These are phyloP conservation scores for Clarireedia sp. DNA, from an alignment of 2,329 filamentous ascomycete genomes.

Conservation along the genomic window DNA sequence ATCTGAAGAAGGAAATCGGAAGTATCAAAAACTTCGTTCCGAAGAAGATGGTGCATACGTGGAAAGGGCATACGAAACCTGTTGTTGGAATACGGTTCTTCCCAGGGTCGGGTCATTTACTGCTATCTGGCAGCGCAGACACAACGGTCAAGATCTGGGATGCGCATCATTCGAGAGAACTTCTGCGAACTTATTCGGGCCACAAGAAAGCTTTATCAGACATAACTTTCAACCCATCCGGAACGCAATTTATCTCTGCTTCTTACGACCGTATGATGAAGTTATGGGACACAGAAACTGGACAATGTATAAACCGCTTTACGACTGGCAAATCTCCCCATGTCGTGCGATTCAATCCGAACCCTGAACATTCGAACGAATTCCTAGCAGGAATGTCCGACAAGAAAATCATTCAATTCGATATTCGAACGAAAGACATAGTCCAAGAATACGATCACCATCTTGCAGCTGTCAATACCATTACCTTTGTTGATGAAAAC, in stretches of 20 bases:
- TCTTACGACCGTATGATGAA: conserved; percentile 96
- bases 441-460: conserved; percentile 99
- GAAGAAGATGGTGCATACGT: conserved; percentile 87
- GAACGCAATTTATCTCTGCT: conserved; percentile 79
- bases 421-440: conserved; percentile 69
- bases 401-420: conserved; percentile 98
- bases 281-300: conserved; percentile 96
- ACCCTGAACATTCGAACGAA: conserved; percentile 67
- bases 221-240: conserved; percentile 74
- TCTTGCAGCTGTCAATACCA: conserved; percentile 93
- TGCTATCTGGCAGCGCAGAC: conserved; percentile 86
- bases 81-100: conserved; percentile 89
- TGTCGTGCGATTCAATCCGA: conserved; percentile 87
- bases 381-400: conserved; percentile 96
- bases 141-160: conserved; percentile 91
- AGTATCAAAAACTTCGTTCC: conserved; percentile 85
- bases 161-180: conserved; percentile 79
- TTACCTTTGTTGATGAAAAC: conserved; percentile 91
- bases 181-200: conserved; percentile 84
- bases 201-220: conserved; percentile 88
- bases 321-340: conserved; percentile 93
- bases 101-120: conserved; percentile 75
- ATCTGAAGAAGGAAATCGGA: conserved; percentile 72
- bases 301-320: conserved; percentile 79
- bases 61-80: conserved; percentile 75